These are phyloP conservation scores for Fraxinus excelsior DNA, from an alignment of 257 asterid genomes.

Conservation along the genomic window DNA sequence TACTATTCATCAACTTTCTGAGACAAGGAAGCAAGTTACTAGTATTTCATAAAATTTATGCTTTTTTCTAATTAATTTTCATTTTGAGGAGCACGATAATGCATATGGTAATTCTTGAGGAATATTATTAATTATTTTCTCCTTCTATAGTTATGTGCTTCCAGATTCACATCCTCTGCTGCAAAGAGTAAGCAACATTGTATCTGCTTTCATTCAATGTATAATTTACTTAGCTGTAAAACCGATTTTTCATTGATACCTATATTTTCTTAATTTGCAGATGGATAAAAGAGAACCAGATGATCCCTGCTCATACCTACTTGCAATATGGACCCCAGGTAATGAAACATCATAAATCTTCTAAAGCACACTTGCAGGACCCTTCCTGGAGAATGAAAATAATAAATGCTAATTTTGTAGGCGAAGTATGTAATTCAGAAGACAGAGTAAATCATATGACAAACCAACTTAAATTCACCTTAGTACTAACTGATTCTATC, in stretches of 20 bases:
- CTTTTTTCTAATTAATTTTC: conserved; percentile 1
- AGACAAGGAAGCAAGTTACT: conserved; percentile 9
- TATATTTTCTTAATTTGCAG: conserved; percentile 48
- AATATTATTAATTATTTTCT: conserved; percentile 28
- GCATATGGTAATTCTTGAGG: conserved; percentile 4
- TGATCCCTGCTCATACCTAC: conserved; percentile 91
- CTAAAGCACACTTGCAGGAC: background rate
- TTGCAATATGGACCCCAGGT: conserved; percentile 99
- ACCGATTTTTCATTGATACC: conserved; percentile 20
- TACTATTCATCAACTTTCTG: background rate
- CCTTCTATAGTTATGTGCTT: conserved; percentile 80
- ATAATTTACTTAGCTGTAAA: conserved; percentile 14
- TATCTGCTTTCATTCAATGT: conserved; percentile 17
- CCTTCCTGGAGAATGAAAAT: conserved; percentile 13
- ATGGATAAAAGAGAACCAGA: conserved; percentile 86
- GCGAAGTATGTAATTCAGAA: background rate
- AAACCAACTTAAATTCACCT: background rate
- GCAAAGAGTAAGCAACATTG: conserved; percentile 65
- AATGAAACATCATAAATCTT: conserved; percentile 22
- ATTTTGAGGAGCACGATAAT: conserved; percentile 1
- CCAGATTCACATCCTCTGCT: conserved; percentile 92
- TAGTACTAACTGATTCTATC: conserved; percentile 20
- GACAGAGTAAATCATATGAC: too few relatives aligned
- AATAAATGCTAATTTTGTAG: conserved; percentile 14
- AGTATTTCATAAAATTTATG: background rate